A percentile compares a stretch with the other conserved stretches of the same genome.
Evolutionary conservation across 495 filamentous ascomycete species (phyloP).

Genomic region (Amorphotheca resinae): DNA sequence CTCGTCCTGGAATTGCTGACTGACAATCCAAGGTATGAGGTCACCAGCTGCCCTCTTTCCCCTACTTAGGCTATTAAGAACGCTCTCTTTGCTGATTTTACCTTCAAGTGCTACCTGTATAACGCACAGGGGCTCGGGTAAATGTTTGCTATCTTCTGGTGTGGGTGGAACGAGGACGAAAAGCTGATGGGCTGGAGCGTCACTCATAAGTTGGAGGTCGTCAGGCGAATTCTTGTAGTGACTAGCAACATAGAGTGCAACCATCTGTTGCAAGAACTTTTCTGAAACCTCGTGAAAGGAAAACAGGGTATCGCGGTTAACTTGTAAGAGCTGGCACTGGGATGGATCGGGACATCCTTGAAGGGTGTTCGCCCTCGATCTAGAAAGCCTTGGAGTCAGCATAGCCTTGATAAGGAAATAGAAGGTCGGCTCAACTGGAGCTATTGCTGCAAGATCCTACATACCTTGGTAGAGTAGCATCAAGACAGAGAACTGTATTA

Average conservation of each 20-base stretch:
- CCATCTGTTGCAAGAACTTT: constrained; percentile 94
- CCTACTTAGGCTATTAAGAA: constrained; percentile 75
- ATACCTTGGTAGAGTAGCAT: constrained; percentile 70
- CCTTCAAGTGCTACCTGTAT: constrained; percentile 94
- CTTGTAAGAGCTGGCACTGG: constrained; percentile 78
- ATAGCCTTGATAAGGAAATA: neutral
- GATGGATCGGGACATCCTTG: constrained; percentile 83
- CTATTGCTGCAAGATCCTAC: too few species aligned
- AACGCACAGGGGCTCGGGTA: constrained; percentile 90
- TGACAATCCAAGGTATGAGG: constrained; percentile 94
- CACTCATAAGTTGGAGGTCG: constrained; percentile 93
- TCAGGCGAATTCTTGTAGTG: constrained; percentile 99
- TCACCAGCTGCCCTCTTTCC: constrained; percentile 88
- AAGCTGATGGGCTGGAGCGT: constrained; percentile 93
- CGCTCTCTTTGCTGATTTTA: constrained; percentile 83
- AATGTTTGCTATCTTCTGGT: constrained; percentile 55
- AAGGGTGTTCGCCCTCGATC: constrained; percentile 49
- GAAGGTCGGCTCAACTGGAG: neutral
- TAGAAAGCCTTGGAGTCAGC: constrained; percentile 21
- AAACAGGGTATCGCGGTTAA: constrained; percentile 96
- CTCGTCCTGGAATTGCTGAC: constrained; percentile 97
- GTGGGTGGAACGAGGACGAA: constrained; percentile 89
- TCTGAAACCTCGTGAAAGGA: constrained; percentile 96
- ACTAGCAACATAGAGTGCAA: constrained; percentile 93
- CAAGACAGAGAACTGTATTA: constrained; percentile 85